Evolutionary conservation across 768 basidiomycete genomes (phyloP).

Genomic region (Mrakia gelida): DNA sequence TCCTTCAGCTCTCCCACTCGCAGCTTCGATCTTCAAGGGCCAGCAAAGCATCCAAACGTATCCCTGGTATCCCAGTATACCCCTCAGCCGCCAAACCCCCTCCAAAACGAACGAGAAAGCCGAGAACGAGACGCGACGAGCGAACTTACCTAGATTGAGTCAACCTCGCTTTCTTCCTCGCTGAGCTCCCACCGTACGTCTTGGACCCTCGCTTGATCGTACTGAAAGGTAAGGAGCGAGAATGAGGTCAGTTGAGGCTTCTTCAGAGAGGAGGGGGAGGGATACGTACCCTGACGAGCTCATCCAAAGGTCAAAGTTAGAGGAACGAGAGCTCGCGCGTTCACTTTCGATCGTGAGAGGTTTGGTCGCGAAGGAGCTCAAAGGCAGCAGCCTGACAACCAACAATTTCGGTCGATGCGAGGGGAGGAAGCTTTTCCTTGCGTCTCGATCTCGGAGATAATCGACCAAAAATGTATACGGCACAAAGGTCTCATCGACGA

Average conservation of each 20-base stretch:
- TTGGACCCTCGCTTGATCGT: slow-evolving; percentile 8
- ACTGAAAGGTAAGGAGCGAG: background rate
- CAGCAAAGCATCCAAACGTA: background rate
- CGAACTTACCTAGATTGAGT: background rate
- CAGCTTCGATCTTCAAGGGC: background rate
- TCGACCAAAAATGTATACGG: no score
- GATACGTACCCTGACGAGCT: background rate
- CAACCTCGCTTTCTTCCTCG: slow-evolving; percentile 10
- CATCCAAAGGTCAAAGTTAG: slow-evolving; percentile 2
- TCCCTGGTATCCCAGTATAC: background rate
- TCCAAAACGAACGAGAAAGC: background rate
- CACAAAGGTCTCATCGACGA: no score
- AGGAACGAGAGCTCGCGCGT: background rate
- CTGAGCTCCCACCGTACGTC: slow-evolving; percentile 11
- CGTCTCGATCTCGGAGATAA: no score
- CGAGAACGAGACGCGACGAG: slow-evolving; percentile 6
- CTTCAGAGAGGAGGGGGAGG: background rate
- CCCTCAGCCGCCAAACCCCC: background rate
- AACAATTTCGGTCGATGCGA: no score
- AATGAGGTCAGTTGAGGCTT: no score
- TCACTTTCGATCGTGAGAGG: no score
- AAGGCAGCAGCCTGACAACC: no score
- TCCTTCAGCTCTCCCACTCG: background rate
- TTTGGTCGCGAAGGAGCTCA: no score
- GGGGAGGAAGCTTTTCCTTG: no score